phyloP scores from a whole-genome alignment of 2,329 filamentous ascomycete species.

The Shiraia bambusicola region DNA sequence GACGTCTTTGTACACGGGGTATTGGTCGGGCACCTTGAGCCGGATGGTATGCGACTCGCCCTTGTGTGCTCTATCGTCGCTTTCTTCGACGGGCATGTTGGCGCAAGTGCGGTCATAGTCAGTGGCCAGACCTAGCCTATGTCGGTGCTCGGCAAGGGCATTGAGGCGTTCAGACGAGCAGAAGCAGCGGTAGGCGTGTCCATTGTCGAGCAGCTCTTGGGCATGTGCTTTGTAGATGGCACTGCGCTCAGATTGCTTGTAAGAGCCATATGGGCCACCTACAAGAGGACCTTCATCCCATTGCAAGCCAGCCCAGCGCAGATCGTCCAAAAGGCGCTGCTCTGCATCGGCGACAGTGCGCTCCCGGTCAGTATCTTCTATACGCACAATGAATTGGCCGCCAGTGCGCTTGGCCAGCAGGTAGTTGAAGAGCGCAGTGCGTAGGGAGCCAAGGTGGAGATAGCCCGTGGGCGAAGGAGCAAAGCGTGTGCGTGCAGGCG shows the following conservation, averaged over 20 bases:
- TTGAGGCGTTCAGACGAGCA: conserved; percentile 74
- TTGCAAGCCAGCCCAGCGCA: conserved; percentile 82
- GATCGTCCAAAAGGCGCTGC: conserved; percentile 71
- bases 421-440: conserved; percentile 95
- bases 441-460: conserved; percentile 84
- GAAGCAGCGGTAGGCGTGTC: conserved; percentile 90
- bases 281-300: conserved; percentile 94
- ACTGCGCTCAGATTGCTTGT: conserved; percentile 82
- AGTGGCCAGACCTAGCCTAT: conserved; percentile 58
- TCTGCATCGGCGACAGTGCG: conserved; percentile 81
- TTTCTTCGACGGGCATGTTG: conserved; percentile 65
- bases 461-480: conserved; percentile 95
- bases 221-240: conserved; percentile 71
- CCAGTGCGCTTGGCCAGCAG: conserved; percentile 83
- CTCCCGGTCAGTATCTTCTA: conserved; percentile 95
- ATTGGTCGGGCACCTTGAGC: conserved; percentile 64
- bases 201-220: conserved; percentile 65
- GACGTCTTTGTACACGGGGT: conserved; percentile 70
- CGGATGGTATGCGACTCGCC: conserved; percentile 77
- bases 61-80: conserved; percentile 66
- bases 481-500: conserved; percentile 70
- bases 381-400: conserved; percentile 84
- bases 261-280: conserved; percentile 80
- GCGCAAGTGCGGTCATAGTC: conserved; percentile 75
- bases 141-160: conserved; percentile 63